Evolutionary conservation across 192 early-diverging fungal genomes (phyloP), one percentile per base, ranked within the genome.

Genomic region (Rhizophagus clarus): DNA sequence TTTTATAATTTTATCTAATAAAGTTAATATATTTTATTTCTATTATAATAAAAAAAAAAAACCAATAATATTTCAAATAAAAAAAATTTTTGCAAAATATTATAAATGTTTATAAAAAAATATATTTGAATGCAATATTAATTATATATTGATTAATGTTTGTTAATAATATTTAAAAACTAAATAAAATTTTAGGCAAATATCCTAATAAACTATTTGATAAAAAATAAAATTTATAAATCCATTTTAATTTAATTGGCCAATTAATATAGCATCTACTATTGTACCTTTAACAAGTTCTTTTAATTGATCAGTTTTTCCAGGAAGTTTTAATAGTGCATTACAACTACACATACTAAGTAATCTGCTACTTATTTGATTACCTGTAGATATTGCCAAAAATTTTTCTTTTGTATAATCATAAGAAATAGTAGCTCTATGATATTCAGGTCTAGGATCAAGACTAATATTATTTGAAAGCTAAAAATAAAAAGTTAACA

Each of bases 311-410:
- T 81, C 70, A 0, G 84, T 84, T 9, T 85, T 88, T 34, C 81
- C 80, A 2, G 96, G 96, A 51, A 98, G 79, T n/a, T 87, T 83
- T 12, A 97, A 77, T 66, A 98, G 85, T 7, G 92, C 94, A 83
- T 96, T 97, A 22, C 95, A 93, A 17, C 84, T 85, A 10, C 85
- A 79, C 92, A 96, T 91, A 72, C 91, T 95, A 61, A 92, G 79
- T 87, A 96, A 88, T 0, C 95, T 86, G 73, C 92, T 94, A 73
- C 92, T 95, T 83, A 91, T 92, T 86, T 97, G 96, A n/a, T 86
- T 80, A 29, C 90, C 90, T 5, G 94, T 96, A 0, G 90, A 89
- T 6, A 79, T 68, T 22, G 82, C 94, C 15, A 80, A 45, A 73
- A 93, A 87, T 1, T 45, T n/a, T 5, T 76, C 67, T 4, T 79